phyloP scores from a whole-genome alignment of 2,329 filamentous ascomycete genomes.

The Clonostachys solani region DNA sequence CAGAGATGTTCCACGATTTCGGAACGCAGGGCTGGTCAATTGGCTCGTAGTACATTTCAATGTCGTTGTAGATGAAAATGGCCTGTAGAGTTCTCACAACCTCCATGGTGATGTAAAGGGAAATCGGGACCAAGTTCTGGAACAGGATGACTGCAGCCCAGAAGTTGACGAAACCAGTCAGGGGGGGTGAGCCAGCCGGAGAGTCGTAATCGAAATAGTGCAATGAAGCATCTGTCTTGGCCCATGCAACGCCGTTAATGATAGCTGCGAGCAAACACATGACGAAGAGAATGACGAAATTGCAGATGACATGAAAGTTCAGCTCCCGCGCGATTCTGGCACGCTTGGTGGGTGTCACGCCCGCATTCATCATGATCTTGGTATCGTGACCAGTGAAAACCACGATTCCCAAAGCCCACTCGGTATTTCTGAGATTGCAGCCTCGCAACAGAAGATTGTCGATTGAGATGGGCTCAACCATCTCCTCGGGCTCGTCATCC shows the following conservation, averaged over 20 bases:
- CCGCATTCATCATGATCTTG: conserved; percentile 99
- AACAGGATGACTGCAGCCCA: conserved; percentile 94
- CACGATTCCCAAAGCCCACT: conserved; percentile 91
- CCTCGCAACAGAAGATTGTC: conserved; percentile 94
- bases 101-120: conserved; percentile 94
- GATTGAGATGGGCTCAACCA: conserved; percentile 90
- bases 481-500: conserved; percentile 61
- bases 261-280: conserved; percentile 89
- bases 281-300: conserved; percentile 82
- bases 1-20: conserved; percentile 98
- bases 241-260: conserved; percentile 81
- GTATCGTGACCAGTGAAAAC: conserved; percentile 94
- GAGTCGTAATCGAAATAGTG: conserved; percentile 83
- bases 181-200: conserved; percentile 66
- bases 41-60: conserved; percentile 94
- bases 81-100: conserved; percentile 92
- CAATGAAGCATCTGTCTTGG: conserved; percentile 67
- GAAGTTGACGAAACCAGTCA: conserved; percentile 94
- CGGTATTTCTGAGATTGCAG: conserved; percentile 89
- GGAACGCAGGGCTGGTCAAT: conserved; percentile 94
- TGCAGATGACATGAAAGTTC: conserved; percentile 97
- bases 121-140: conserved; percentile 98
- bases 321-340: conserved; percentile 87
- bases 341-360: conserved; percentile 90
- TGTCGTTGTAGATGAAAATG: conserved; percentile 95